phyloP scores from a whole-genome alignment of 768 basidiomycete species.

The Rickenella mellea region DNA sequence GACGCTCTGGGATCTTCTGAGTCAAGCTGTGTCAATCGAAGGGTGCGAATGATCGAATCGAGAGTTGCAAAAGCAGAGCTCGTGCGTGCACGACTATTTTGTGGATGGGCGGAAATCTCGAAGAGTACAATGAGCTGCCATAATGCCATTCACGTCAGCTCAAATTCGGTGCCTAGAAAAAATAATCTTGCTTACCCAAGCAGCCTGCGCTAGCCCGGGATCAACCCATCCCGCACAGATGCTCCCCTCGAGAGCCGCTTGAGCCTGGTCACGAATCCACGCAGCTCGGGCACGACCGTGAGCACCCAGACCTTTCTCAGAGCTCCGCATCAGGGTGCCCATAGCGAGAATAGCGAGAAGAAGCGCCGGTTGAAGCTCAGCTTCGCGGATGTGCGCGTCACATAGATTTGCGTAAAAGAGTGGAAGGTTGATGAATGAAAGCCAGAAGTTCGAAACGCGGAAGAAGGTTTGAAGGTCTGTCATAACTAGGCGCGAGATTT shows the following conservation, averaged over 20 bases:
- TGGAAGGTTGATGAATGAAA: conserved; percentile 66
- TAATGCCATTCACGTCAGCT: conserved; percentile 1
- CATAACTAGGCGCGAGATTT: conserved; percentile 23
- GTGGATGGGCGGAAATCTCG: conserved; percentile 61
- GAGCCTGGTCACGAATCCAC: conserved; percentile 56
- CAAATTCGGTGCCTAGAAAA: not conserved
- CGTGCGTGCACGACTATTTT: conserved; percentile 43
- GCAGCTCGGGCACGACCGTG: conserved; percentile 48
- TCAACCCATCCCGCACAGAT: conserved; percentile 65
- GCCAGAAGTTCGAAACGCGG: conserved; percentile 57
- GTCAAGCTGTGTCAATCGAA: conserved; percentile 53
- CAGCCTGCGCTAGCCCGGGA: conserved; percentile 63
- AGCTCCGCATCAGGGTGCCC: conserved; percentile 62
- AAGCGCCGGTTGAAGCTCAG: conserved; percentile 63
- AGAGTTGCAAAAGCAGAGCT: conserved; percentile 50
- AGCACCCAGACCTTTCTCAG: conserved; percentile 43
- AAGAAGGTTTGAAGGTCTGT: conserved; percentile 58
- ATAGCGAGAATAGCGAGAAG: conserved; percentile 54
- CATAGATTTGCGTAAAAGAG: conserved; percentile 52
- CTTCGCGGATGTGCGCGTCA: conserved; percentile 38
- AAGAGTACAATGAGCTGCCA: conserved; percentile 60
- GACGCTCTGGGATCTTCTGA: no score
- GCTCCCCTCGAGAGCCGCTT: conserved; percentile 61
- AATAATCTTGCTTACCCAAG: conserved; percentile 45
- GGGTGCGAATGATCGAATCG: conserved; percentile 56